Evolutionary conservation across 176 grass and related monocot species (phyloP).

Genomic region (Ensete ventricosum): DNA sequence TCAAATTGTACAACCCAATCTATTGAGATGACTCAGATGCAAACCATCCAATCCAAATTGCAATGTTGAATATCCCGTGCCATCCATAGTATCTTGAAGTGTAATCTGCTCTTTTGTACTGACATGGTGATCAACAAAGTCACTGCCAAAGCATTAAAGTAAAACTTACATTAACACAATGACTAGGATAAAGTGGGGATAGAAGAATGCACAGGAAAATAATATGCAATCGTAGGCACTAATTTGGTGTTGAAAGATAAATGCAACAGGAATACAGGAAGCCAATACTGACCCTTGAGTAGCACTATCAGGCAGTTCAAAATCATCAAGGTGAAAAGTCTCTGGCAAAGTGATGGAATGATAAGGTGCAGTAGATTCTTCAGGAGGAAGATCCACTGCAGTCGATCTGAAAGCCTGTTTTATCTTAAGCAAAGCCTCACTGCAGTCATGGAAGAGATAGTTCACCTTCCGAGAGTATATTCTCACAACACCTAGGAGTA

Average conservation of each 20-base stretch:
- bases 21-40: conserved; percentile 30
- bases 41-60: conserved; percentile 97
- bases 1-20: conserved; percentile 5
- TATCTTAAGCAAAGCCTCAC: conserved; percentile 95
- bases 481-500: conserved; percentile 93
- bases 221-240: not conserved
- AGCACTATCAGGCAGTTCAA: conserved; percentile 83
- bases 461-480: conserved; percentile 99
- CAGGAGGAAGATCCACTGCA: conserved; percentile 92
- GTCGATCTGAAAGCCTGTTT: conserved; percentile 97
- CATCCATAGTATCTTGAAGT: conserved; percentile 91
- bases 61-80: conserved; percentile 68
- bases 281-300: conserved; percentile 59
- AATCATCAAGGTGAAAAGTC: conserved; percentile 99
- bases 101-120: conserved; percentile 99
- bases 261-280: not conserved
- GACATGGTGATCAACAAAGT: conserved; percentile 78
- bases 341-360: conserved; percentile 99
- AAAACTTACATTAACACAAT: conserved; percentile 19
- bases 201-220: not conserved
- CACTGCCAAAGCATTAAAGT: conserved; percentile 34
- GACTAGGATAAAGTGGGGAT: not conserved
- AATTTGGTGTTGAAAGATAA: not conserved
- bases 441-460: conserved; percentile 99
- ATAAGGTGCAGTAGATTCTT: conserved; percentile 98